Conservation (phyloP, 2,329 filamentous ascomycete species). For the Colletotrichum graminicola region DNA sequence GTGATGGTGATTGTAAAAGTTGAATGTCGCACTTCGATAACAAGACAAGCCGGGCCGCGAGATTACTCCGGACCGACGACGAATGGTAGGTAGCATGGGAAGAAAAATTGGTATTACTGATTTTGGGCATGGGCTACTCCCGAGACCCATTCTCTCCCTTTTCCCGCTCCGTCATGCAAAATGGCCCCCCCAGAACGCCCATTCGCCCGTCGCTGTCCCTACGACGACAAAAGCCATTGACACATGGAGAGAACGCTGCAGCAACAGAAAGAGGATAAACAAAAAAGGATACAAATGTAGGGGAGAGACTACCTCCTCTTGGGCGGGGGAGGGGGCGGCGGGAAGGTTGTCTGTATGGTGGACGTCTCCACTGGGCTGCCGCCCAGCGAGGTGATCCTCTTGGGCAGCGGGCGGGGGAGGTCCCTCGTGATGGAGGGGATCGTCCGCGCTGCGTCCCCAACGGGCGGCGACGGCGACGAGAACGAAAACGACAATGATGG, state of each 20-base stretch:
- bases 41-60: neutral
- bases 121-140: neutral
- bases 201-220: neutral
- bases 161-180: neutral
- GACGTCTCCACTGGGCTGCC: slow-evolving; percentile 53
- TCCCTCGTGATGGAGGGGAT: slow-evolving; percentile 22
- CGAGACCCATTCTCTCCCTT: neutral
- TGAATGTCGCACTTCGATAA: neutral
- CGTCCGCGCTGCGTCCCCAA: slow-evolving; percentile 10
- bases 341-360: slow-evolving; percentile 55
- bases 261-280: neutral
- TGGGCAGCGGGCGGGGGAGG: slow-evolving; percentile 19
- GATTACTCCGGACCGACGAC: neutral
- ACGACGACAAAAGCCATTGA: neutral
- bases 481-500: neutral
- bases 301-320: slow-evolving; percentile 37
- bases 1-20: neutral
- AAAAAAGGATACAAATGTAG: no score
- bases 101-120: neutral
- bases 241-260: neutral
- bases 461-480: neutral
- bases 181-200: slow-evolving; percentile 9
- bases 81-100: neutral
- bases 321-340: slow-evolving; percentile 54
- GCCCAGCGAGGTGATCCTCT: slow-evolving; percentile 37